Base-by-base conservation (phyloP, 331 rosid species). In the Phaseolus coccineus region DNA sequence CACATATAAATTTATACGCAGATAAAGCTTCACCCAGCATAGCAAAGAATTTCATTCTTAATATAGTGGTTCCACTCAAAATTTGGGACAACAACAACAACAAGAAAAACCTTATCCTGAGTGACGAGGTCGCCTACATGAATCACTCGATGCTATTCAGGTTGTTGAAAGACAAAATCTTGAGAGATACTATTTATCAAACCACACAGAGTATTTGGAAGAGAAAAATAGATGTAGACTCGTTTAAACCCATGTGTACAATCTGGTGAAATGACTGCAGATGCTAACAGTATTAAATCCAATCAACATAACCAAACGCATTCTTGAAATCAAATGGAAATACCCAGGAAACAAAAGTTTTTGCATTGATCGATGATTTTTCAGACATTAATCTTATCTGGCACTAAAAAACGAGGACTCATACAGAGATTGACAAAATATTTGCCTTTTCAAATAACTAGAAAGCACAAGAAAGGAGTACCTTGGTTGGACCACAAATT, bases 371-470 rank as follows among this genome's bases (percentile, higher is more conserved):
- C 19, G 62, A 33, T 14, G 52, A 69, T 69, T 74, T 19, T 11
- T 14, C 71, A 28, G 76, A 50, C 25, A 68, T 42, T 55, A 69
- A 52, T 58, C 37, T 64, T 57, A 5, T 22, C 63, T 69, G 40
- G 76, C 56, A 57, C 63, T 16, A 25, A 12, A 76, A 63, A 7
- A 6, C 3, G 40, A 44, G 15, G 67, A 73, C 2, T 56, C 11
- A 3, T 6, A 16, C 10, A 6, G 12, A 74, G 14, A 24, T 39
- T 56, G 22, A 35, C 42, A 13, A 66, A 58, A 56, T 46, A 46
- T 44, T 68, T 68, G 46, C 73, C 73, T 47, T 63, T 76, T 52
- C 25, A 40, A 48, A 66, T 24, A 77, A 31, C 76, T 52, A 67
- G 52, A 85, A 58, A 28, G 44, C 39, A 59, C 12, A 69, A 46